These are phyloP conservation scores for Aspergillus japonicus DNA, from an alignment of 2,329 filamentous ascomycete species.

Conservation along the genomic window DNA sequence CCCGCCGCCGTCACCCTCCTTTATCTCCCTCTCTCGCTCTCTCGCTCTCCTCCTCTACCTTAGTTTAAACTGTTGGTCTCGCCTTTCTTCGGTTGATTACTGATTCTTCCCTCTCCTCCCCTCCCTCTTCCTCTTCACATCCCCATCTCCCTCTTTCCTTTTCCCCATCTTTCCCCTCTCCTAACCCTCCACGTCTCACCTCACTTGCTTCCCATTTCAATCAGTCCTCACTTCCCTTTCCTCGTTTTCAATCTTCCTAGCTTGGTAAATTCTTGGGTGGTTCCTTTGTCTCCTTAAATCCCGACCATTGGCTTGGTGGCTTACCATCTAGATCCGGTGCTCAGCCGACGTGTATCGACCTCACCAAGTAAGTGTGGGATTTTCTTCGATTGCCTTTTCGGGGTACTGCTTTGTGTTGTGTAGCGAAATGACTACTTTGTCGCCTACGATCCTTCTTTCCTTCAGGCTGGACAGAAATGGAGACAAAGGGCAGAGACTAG, in stretches of 20 bases:
- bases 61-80: conserved; percentile 4
- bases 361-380: conserved; percentile 43
- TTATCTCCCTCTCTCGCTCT: neutral
- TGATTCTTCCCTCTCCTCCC: conserved; percentile 1
- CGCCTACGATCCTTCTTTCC: neutral
- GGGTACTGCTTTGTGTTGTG: conserved; percentile 2
- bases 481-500: neutral
- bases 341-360: conserved; percentile 50
- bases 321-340: conserved; percentile 25
- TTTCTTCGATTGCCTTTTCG: conserved; percentile 9
- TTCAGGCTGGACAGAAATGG: neutral
- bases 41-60: neutral
- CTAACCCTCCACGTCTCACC: neutral
- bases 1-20: conserved; percentile 6
- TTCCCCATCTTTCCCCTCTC: conserved; percentile 4
- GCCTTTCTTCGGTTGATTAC: neutral
- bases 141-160: conserved; percentile 9
- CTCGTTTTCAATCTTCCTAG: conserved; percentile 14
- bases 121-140: conserved; percentile 11
- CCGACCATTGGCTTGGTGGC: conserved; percentile 15
- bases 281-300: conserved; percentile 14
- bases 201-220: neutral
- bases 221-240: neutral
- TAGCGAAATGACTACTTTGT: neutral
- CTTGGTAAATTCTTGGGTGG: conserved; percentile 6